These are phyloP conservation scores for Aspergillus diversus DNA, from an alignment of 495 filamentous ascomycete species.

Conservation along the genomic window DNA sequence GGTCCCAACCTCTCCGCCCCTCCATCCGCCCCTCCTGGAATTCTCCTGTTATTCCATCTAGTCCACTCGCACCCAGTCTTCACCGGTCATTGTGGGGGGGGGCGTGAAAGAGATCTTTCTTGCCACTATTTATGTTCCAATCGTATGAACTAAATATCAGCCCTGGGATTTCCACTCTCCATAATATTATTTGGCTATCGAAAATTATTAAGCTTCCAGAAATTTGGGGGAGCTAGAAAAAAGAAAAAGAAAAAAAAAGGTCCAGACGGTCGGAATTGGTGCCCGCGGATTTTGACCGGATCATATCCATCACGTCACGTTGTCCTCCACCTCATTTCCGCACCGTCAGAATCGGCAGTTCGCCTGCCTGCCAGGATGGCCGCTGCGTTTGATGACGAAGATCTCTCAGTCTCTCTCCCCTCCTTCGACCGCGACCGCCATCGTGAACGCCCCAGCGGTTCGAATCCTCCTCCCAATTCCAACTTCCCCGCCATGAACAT, in stretches of 20 bases:
- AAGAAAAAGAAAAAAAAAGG: neutral
- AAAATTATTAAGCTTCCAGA: neutral
- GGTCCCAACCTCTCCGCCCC: constrained; percentile 14
- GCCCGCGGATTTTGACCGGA: constrained; percentile 6
- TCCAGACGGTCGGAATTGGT: constrained; percentile 8
- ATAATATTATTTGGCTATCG: neutral
- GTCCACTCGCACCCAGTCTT: constrained; percentile 2
- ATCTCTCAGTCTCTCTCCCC: constrained; percentile 85
- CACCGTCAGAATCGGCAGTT: constrained; percentile 22
- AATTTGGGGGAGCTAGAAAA: constrained; percentile 2
- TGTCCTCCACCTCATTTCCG: constrained; percentile 29
- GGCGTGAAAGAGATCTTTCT: neutral
- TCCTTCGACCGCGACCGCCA: constrained; percentile 59
- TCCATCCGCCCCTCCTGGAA: constrained; percentile 12
- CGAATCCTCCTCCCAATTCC: constrained; percentile 28
- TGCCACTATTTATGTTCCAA: neutral
- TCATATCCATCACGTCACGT: constrained; percentile 52
- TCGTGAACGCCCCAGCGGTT: constrained; percentile 38
- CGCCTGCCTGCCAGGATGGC: constrained; percentile 42
- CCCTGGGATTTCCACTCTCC: neutral
- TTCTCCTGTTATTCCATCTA: neutral
- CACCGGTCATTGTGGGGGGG: neutral
- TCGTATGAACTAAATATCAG: neutral
- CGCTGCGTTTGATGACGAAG: constrained; percentile 76
- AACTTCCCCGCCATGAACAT: constrained; percentile 52